A percentile compares a stretch with the other conserved stretches of the same genome.
Evolutionary conservation across 176 grass and related monocot genomes (phyloP).

Genomic region (Carex kokanica): DNA sequence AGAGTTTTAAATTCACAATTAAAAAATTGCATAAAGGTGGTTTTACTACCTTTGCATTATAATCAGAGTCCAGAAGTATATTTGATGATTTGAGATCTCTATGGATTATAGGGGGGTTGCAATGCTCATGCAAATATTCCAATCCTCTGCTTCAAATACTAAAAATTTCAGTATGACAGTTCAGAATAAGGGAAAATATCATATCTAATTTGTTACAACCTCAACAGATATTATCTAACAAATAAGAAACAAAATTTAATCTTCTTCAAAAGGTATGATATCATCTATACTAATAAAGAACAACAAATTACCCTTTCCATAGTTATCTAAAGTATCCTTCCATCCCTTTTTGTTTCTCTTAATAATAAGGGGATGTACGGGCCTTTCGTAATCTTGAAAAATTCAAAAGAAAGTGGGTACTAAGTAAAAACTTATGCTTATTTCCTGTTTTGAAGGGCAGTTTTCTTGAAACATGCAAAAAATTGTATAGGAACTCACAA

Average conservation of each 20-base stretch:
- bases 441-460: background rate
- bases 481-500: background rate
- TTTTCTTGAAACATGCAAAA: background rate
- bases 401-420: background rate
- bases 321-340: background rate
- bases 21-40: conserved; percentile 8
- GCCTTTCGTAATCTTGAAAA: background rate
- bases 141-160: conserved; percentile 58
- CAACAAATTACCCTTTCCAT: background rate
- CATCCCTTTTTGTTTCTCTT: background rate
- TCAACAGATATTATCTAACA: no score
- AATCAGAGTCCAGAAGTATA: conserved; percentile 90
- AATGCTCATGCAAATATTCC: conserved; percentile 98
- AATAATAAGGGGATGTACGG: background rate
- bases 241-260: background rate
- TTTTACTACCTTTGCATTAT: conserved; percentile 67
- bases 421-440: background rate
- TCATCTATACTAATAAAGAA: background rate
- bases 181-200: conserved; percentile 24
- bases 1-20: background rate
- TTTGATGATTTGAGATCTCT: conserved; percentile 99
- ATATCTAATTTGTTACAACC: background rate
- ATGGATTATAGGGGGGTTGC: conserved; percentile 78
- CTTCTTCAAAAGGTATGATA: background rate
- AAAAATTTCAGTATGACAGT: conserved; percentile 20